Percentiles rank a stretch among this genome's conserved stretches.
Conservation (phyloP, 495 filamentous ascomycete species). For the Melanomma pulvis-pyrius region DNA sequence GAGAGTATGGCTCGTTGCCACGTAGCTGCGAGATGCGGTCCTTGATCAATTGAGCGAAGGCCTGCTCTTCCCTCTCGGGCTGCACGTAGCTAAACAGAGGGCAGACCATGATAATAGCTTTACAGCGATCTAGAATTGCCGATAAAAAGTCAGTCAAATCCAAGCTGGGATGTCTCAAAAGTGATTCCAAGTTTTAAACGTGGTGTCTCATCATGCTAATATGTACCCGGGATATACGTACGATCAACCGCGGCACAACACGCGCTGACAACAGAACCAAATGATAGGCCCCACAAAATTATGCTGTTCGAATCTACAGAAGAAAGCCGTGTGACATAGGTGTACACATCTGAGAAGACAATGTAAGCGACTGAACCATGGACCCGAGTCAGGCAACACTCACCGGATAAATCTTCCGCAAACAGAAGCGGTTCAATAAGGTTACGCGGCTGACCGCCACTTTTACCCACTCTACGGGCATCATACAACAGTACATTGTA, state of each 20-base stretch:
- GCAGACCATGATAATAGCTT: conserved; percentile 32
- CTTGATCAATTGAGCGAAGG: conserved; percentile 33
- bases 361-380: too few relatives aligned
- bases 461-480: conserved; percentile 45
- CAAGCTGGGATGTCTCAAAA: conserved; percentile 1
- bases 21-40: conserved; percentile 41
- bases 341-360: conserved; percentile 46
- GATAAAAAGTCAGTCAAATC: too few relatives aligned
- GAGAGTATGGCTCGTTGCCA: conserved; percentile 38
- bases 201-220: too few relatives aligned
- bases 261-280: conserved; percentile 39
- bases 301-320: conserved; percentile 43
- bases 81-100: conserved; percentile 35
- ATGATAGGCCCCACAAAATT: conserved; percentile 57
- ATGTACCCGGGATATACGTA: too few relatives aligned
- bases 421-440: conserved; percentile 43
- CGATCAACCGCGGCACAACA: conserved; percentile 33
- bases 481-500: conserved; percentile 52
- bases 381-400: too few relatives aligned
- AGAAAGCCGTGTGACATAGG: conserved; percentile 38
- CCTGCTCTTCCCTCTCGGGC: conserved; percentile 14
- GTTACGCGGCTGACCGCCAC: conserved; percentile 52
- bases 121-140: too few relatives aligned
- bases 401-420: neutral
- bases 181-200: conserved; percentile 41